A percentile compares a stretch with the other conserved stretches of the same genome.
These are phyloP conservation scores for Talaromyces proteolyticus DNA, from an alignment of 495 filamentous ascomycete genomes.

Conservation along the genomic window DNA sequence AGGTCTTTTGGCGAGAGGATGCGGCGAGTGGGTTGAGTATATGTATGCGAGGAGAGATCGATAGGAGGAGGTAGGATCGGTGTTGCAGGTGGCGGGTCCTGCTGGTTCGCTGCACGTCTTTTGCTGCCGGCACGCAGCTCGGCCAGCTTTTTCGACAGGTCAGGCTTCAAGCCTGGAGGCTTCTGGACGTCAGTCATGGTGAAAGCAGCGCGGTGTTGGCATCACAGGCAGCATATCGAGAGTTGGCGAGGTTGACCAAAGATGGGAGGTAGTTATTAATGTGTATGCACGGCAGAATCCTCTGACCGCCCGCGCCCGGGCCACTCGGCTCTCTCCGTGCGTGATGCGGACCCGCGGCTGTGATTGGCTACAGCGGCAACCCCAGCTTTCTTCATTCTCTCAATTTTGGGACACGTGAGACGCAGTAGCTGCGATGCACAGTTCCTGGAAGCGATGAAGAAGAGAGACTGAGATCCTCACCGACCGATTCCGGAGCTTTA, in stretches of 20 bases:
- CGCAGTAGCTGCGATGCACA: not conserved
- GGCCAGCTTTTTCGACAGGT: slow-evolving; percentile 58
- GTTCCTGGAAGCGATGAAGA: not conserved
- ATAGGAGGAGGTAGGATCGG: slow-evolving; percentile 66
- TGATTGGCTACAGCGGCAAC: not conserved
- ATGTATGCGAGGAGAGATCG: slow-evolving; percentile 54
- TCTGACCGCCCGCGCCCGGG: not conserved
- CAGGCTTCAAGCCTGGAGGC: slow-evolving; percentile 36
- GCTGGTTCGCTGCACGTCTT: slow-evolving; percentile 36
- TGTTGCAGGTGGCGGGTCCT: slow-evolving; percentile 64
- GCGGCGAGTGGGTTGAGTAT: slow-evolving; percentile 61
- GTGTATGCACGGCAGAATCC: not conserved
- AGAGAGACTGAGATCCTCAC: not conserved
- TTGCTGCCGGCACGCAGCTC: slow-evolving; percentile 58
- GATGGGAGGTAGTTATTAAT: not conserved
- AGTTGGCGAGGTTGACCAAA: no score
- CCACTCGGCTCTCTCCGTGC: not conserved
- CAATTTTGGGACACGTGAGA: no score
- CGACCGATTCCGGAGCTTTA: not conserved
- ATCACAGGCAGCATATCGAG: no score
- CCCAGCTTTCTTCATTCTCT: no score
- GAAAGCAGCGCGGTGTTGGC: not conserved
- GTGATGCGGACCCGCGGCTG: not conserved
- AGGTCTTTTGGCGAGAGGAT: slow-evolving; percentile 80
- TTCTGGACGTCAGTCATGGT: not conserved